Evolutionary conservation across 257 asterid species (phyloP).

Genomic region (Solanum okadae): DNA sequence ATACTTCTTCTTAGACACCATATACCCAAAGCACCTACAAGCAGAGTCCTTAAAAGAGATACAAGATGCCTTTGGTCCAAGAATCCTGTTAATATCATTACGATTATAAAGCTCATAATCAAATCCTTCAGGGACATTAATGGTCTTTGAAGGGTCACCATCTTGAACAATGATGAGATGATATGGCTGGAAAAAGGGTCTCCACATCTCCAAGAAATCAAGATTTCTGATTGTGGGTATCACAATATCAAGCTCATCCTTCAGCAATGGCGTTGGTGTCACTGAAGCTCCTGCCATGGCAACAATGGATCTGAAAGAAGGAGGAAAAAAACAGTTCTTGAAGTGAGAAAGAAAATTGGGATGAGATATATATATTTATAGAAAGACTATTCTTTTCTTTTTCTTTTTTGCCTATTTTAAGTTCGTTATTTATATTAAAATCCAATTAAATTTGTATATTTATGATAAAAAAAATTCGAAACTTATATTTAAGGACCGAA

Average conservation of each 20-base stretch:
- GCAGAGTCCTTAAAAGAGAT: constrained; percentile 13
- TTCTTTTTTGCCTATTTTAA: no score
- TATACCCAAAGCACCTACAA: constrained; percentile 14
- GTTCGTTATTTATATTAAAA: no score
- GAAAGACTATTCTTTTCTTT: neutral
- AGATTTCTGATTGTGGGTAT: constrained; percentile 8
- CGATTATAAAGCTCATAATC: constrained; percentile 8
- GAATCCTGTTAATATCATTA: constrained; percentile 10
- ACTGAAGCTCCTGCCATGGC: neutral
- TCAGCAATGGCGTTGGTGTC: neutral
- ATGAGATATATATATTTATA: neutral
- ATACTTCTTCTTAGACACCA: constrained; percentile 16
- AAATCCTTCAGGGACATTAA: constrained; percentile 5
- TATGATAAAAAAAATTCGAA: no score
- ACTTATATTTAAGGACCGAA: fast-evolving
- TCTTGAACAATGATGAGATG: constrained; percentile 11
- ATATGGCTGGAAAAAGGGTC: constrained; percentile 2
- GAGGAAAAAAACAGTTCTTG: neutral
- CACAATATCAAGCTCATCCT: constrained; percentile 10
- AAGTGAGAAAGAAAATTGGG: neutral
- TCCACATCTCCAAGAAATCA: constrained; percentile 12
- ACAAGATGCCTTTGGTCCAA: constrained; percentile 7
- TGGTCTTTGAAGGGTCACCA: constrained; percentile 11
- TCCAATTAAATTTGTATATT: no score
- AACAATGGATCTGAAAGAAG: neutral